A percentile compares a stretch with the other conserved stretches of the same genome.
Conservation (phyloP, 2,329 filamentous ascomycete species). For the Cladosporium halotolerans region DNA sequence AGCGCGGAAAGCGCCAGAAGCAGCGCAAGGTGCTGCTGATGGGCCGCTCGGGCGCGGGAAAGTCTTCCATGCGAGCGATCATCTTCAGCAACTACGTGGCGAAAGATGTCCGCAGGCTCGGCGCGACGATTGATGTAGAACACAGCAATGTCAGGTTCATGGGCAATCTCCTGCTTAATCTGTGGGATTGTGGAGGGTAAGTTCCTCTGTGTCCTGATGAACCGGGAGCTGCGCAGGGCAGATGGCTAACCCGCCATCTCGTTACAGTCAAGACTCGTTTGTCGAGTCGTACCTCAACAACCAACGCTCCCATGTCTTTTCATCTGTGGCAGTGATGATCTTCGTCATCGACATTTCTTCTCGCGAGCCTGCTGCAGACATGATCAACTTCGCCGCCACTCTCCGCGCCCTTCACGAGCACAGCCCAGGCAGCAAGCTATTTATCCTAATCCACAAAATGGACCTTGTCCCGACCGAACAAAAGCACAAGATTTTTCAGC, state of each 20-base stretch:
- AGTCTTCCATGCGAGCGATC: slow-evolving; percentile 96
- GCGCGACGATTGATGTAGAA: slow-evolving; percentile 96
- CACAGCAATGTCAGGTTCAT: slow-evolving; percentile 98
- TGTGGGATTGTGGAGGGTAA: slow-evolving; percentile 95
- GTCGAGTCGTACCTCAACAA: slow-evolving; percentile 97
- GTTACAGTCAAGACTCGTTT: slow-evolving; percentile 80
- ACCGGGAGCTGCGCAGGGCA: background rate
- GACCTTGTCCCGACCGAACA: slow-evolving; percentile 79
- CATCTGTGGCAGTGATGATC: slow-evolving; percentile 91
- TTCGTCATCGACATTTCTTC: slow-evolving; percentile 99
- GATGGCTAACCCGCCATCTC: slow-evolving; percentile 10
- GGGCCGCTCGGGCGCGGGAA: slow-evolving; percentile 96
- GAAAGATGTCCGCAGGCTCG: slow-evolving; percentile 84
- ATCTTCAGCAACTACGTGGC: slow-evolving; percentile 99
- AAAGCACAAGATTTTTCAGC: slow-evolving; percentile 76
- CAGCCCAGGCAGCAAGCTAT: slow-evolving; percentile 74
- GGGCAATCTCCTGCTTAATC: slow-evolving; percentile 91
- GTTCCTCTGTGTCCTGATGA: slow-evolving; percentile 21
- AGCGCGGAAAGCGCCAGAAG: slow-evolving; percentile 43
- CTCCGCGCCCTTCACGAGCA: slow-evolving; percentile 83
- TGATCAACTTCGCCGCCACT: slow-evolving; percentile 86
- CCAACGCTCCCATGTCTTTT: slow-evolving; percentile 93
- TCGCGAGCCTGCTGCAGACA: slow-evolving; percentile 85
- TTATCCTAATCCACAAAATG: slow-evolving; percentile 98
- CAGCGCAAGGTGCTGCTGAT: slow-evolving; percentile 50